phyloP scores from a whole-genome alignment of 2,329 filamentous ascomycete species.

The Penicillium sp. region DNA sequence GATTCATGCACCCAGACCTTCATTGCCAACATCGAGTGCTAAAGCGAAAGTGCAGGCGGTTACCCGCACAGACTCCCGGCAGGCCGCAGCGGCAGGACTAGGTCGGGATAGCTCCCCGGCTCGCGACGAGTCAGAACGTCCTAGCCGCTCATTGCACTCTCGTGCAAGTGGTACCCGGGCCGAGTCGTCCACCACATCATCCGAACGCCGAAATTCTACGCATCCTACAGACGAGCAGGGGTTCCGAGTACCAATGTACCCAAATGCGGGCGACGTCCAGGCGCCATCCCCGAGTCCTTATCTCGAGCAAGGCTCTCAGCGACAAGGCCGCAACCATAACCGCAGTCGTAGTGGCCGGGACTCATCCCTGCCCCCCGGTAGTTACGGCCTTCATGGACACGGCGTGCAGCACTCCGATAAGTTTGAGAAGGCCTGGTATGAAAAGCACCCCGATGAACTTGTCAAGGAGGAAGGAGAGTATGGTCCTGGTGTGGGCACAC shows the following conservation, averaged over 20 bases:
- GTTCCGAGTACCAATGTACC: slow-evolving; percentile 94
- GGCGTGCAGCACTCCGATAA: slow-evolving; percentile 75
- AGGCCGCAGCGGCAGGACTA: slow-evolving; percentile 82
- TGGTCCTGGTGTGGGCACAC: slow-evolving; percentile 61
- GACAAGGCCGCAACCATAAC: slow-evolving; percentile 61
- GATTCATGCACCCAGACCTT: slow-evolving; percentile 86
- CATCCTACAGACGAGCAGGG: slow-evolving; percentile 76
- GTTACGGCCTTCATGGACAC: slow-evolving; percentile 91
- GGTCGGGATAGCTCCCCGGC: slow-evolving; percentile 62
- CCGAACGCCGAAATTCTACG: slow-evolving; percentile 60
- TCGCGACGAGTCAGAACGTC: slow-evolving; percentile 56
- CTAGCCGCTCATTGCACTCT: slow-evolving; percentile 63
- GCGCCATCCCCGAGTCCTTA: slow-evolving; percentile 80
- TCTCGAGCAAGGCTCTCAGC: slow-evolving; percentile 50
- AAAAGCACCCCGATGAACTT: slow-evolving; percentile 83
- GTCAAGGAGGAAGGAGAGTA: slow-evolving; percentile 74
- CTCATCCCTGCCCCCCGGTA: slow-evolving; percentile 77
- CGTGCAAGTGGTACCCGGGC: slow-evolving; percentile 63
- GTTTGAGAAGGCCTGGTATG: slow-evolving; percentile 89
- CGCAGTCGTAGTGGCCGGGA: slow-evolving; percentile 75
- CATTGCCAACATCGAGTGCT: slow-evolving; percentile 77
- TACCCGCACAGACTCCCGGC: slow-evolving; percentile 88
- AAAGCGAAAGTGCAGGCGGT: slow-evolving; percentile 82
- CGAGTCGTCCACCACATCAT: slow-evolving; percentile 50
- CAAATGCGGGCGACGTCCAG: slow-evolving; percentile 91